Conservation (phyloP, 352 stramenopile species). For the Globisporangium rhizosaccharum region DNA sequence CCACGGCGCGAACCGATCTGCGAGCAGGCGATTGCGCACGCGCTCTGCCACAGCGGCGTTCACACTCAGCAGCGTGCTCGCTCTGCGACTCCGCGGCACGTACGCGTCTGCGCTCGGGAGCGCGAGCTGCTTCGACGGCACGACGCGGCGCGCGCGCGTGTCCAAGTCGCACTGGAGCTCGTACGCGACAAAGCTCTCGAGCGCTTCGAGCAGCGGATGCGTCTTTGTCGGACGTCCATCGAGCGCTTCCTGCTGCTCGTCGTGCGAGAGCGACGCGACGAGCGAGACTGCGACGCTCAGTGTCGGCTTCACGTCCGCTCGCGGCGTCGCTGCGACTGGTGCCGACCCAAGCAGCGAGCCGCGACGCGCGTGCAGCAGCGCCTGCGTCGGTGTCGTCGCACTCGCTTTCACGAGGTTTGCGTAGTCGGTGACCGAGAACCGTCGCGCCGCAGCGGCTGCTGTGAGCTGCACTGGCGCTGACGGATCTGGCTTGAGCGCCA, state of each 20-base stretch:
- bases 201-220: slow-evolving; percentile 54
- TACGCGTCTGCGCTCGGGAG: slow-evolving; percentile 36
- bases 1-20: slow-evolving; percentile 44
- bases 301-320: slow-evolving; percentile 30
- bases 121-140: slow-evolving; percentile 24
- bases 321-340: not conserved
- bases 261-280: slow-evolving; percentile 63
- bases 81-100: slow-evolving; percentile 15
- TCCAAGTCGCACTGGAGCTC: slow-evolving; percentile 27
- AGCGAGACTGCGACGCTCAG: slow-evolving; percentile 64
- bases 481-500: too few species aligned
- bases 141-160: slow-evolving; percentile 12
- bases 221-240: slow-evolving; percentile 55
- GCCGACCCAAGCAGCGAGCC: slow-evolving; percentile 5
- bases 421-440: slow-evolving; percentile 5
- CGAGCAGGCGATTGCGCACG: slow-evolving; percentile 29
- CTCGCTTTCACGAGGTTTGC: slow-evolving; percentile 1
- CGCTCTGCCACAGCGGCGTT: slow-evolving; percentile 34
- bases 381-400: not conserved
- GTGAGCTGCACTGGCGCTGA: not conserved
- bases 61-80: slow-evolving; percentile 20
- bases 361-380: slow-evolving; percentile 2
- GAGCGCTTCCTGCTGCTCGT: slow-evolving; percentile 62
- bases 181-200: slow-evolving; percentile 60
- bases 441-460: not conserved